Percentiles rank a stretch among this genome's conserved stretches.
These are phyloP conservation scores for Boletus vinaceobasis DNA, from an alignment of 768 basidiomycete species.

Conservation along the genomic window DNA sequence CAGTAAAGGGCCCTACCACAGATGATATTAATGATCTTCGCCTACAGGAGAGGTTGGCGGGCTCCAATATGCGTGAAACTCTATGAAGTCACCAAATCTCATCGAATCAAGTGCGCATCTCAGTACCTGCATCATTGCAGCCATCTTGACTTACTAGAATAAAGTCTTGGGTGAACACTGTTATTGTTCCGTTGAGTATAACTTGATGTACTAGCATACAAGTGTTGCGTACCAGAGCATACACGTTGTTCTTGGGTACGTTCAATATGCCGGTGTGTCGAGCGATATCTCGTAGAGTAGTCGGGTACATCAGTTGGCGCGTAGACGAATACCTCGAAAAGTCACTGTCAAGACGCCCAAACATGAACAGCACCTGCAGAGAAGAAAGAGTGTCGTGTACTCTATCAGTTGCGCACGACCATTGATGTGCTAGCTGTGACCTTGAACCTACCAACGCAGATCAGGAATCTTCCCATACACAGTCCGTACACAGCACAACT, in stretches of 20 bases:
- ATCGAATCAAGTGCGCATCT: neutral
- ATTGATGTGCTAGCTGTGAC: neutral
- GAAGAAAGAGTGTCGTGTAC: neutral
- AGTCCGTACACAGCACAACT: conserved; percentile 1
- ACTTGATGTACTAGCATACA: no score
- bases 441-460: neutral
- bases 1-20: neutral
- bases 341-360: neutral
- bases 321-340: conserved; percentile 1
- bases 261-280: neutral
- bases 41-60: neutral
- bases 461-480: neutral
- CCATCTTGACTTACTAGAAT: neutral
- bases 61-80: neutral
- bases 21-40: neutral
- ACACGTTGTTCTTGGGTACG: neutral
- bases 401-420: neutral
- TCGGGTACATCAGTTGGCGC: neutral
- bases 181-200: neutral
- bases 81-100: conserved; percentile 6
- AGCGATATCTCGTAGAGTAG: conserved; percentile 4
- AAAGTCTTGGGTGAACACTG: neutral
- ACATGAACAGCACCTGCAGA: neutral
- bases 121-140: neutral
- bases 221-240: neutral